Evolutionary conservation across 371 early-diverging fungal genomes (phyloP), one percentile per base, ranked within the genome.

Genomic region (Actinomortierella ambigua): DNA sequence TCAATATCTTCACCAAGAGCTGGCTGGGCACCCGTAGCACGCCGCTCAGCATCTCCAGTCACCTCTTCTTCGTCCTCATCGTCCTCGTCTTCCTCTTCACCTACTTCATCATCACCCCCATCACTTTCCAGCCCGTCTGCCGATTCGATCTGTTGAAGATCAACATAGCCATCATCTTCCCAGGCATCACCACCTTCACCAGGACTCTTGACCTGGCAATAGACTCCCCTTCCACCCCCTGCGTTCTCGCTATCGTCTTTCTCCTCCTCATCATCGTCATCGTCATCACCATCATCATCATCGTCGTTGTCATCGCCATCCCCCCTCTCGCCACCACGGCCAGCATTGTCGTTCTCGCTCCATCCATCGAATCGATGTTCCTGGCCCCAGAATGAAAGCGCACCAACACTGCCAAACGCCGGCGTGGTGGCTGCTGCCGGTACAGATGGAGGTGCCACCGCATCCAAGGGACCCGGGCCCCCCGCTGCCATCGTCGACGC

Each of bases 401-500:
- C 9, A 8, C 47, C 50, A 26, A 24, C 13, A 9, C 11, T 34
- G 11, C 34, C 34, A 11, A 34, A 11, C 4, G 34, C 34, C 11
- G n/a, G n/a, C n/a, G n/a, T n/a, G n/a, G n/a, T n/a, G n/a, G 11
- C 34, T 34, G 34, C 4, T 34, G 34, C 11, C 34, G 34, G 7
- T 4, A 20, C 13, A 1, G 55, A 43, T 1, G 52, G 2, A 5
- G 65, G 54, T 1, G 57, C 58, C 70, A 65, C 57, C 2, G 61
- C 3, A 44, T 44, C 44, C 20, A 44, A 4, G 20, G 15, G 44
- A 13, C 44, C 13, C n/a, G n/a, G n/a, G n/a, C n/a, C n/a, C n/a
- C n/a, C n/a, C n/a, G 65, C 57, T 1, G 57, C 58, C 70, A 65
- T 61, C 2, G 61, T 48, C 26, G 63, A 62, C 2, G 64, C 59